Base-by-base conservation (phyloP, 306 rosid species). In the Trichosanthes cucumerina region DNA sequence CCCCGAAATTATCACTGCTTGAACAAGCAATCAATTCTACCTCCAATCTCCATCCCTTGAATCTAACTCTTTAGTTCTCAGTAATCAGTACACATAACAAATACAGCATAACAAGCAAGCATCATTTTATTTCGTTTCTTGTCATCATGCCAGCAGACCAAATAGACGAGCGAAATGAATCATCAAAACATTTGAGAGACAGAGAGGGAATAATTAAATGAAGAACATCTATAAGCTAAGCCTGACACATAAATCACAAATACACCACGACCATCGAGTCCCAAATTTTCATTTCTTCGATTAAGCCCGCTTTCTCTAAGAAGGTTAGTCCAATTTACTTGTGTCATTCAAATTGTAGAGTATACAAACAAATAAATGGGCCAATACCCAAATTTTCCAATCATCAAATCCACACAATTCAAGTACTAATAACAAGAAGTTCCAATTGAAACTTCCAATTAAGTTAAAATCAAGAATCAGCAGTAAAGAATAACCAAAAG, bases 231-330 rank as follows among this genome's bases (percentile, higher is more conserved):
- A 28, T 28, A 73, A 49, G 43, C 78, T 47, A 49, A 28, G 21
- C 44, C 78, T 16, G 13, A 49, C 62, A 73, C 62, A 28, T 24
- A 47, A 47, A 72, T 70, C 41, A 47, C 15, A 47, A 46, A 47
- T 26, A 70, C 28, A 69, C 75, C 50, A 21, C 34, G 34, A 70
- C 38, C 74, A 68, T 68, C 52, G n/a, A 39, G 4, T 44, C 77
- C 77, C 41, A 47, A 3, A n/a, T 18, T 49, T 50, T 36, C 78
- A 74, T 74, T 74, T 74, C 31, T 74, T 50, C 78, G 50, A 73
- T 15, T 36, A 76, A n/a, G 26, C 14, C 53, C 10, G 34, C 36
- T 70, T 13, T 23, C 56, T 44, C 76, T 43, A 38, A 39, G 39
- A 6, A 14, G 63, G 31, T 23, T 43, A 31, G 57, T 62, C 53